Base-by-base conservation (phyloP, 768 basidiomycete species). In the Pisolithus sp. region DNA sequence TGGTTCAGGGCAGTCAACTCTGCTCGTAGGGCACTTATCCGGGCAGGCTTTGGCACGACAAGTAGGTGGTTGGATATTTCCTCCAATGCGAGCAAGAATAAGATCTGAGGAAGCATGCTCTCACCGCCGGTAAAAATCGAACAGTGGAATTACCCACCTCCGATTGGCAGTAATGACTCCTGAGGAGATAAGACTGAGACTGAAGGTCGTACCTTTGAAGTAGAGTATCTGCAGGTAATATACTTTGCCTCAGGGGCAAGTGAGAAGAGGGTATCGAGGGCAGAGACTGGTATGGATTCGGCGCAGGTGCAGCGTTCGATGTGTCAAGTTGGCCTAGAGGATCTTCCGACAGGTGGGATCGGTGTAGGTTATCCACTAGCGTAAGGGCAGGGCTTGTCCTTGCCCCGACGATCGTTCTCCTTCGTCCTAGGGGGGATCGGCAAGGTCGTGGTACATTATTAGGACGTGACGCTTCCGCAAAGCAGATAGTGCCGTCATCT, bases 1-100 rank as follows among this genome's bases (percentile, higher is more conserved):
- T 99, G 95, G 62, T 99, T 99, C 49, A 99, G 72, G 17, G 86
- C 85, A 5, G 96, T 99, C 59, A 99, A 70, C 66, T 98, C 96
- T 30, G 96, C 96, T 63, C 96, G 76, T 42, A 99, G 73, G n/a
- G 96, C 94, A 66, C 93, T 95, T 39, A 98, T 86, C 37, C 95
- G 83, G 12, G 96, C 96, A 42, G 89, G 93, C 62, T 87, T 87
- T 13, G 96, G 96, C 0, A 99, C 84, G 24, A 96, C 85, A 46
- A 99, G 71, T 36, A 99, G 77, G 46, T 90, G 80, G 62, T 95
- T 95, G 58, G 86, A 92, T 59, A 99, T 94, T 63, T 85, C 88
- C 68, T 98, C 95, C 45, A 99, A 78, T 17, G 83, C 79, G 45
- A 93, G 79, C 48, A 97, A 68, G 68, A 97, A 96, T 72, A 86